Evolutionary conservation across 208 protist genomes (phyloP).

Genomic region (Leishmania turanica): DNA sequence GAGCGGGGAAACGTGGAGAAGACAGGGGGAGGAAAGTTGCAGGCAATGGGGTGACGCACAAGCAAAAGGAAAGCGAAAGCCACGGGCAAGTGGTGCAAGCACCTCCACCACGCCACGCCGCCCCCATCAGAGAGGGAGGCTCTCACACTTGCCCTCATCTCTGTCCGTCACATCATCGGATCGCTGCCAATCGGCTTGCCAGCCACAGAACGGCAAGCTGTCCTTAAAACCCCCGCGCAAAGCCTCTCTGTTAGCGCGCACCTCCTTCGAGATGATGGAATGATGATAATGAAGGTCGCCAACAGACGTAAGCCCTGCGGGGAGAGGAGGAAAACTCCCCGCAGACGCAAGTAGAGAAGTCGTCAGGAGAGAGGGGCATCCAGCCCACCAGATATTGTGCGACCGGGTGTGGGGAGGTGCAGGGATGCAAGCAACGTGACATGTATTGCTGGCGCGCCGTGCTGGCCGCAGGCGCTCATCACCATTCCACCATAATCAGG

Average conservation of each 20-base stretch:
- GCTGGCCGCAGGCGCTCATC: not conserved
- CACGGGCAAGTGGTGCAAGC: too few relatives aligned
- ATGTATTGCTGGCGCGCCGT: not conserved
- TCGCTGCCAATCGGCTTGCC: not conserved
- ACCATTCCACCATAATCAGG: not conserved
- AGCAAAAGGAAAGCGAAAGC: not conserved
- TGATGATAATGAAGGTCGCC: not conserved
- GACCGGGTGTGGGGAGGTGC: not conserved
- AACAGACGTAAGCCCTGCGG: not conserved
- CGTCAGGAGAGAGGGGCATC: not conserved
- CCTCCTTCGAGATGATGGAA: not conserved
- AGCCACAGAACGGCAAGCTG: not conserved
- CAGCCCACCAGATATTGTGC: not conserved
- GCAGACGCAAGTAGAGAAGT: not conserved
- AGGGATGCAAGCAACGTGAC: not conserved
- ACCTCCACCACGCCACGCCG: not conserved
- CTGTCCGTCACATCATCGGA: not conserved
- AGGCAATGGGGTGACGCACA: not conserved
- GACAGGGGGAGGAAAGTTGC: not conserved
- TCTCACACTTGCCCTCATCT: not conserved
- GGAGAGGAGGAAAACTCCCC: not conserved
- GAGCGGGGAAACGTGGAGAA: not conserved
- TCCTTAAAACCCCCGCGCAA: not conserved
- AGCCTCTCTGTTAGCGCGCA: not conserved
- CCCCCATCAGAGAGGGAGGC: not conserved